Evolutionary conservation across 78 protist species (phyloP), one percentile per base, ranked within the genome.

Genomic region (Dictyostelium capitatum): DNA sequence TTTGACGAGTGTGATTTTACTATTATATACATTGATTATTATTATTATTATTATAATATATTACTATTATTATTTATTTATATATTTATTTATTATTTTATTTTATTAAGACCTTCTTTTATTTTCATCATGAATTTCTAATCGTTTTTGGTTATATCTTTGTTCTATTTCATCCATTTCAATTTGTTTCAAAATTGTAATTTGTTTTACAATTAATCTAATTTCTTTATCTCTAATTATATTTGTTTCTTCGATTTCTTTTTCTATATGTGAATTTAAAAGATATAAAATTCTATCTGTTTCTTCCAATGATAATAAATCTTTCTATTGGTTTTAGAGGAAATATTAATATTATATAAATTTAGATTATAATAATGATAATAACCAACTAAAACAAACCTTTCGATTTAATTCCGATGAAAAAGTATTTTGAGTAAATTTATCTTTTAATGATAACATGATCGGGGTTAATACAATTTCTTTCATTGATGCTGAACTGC

Each of bases 231-330:
- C 82, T 15, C 56, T 69, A 1, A 75, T 62, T 7, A 12, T 48
- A 43, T 47, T 64, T 73, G 64, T 6, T 37, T 75, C 67, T 10
- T 85, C 92, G 10, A 75, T 50, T 75, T 85, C 92, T 3, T 57
- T 19, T 25, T 53, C 73, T 9, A 85, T 75, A 20, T 62, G 77
- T 25, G 62, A 51, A 47, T 85, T 67, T 43, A 85, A 64, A 10
- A 85, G n/a, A 28, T 48, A 50, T 32, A 57, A 74, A 11, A 85
- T 10, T 23, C 75, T 85, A 28, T 85, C 92, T 12, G 80, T 69
- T 53, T 85, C 92, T 41, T 85, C 92, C 41, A n/a, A 25, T 28
- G 92, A 85, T 62, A 85, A 53, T 75, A 85, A 85, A 85, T 85
- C 92, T 75, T 75, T 85, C 80, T 81, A 64, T 50, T 25, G 5